Evolutionary conservation across 257 asterid genomes (phyloP).

Genomic region (Solanum chmielewskii): DNA sequence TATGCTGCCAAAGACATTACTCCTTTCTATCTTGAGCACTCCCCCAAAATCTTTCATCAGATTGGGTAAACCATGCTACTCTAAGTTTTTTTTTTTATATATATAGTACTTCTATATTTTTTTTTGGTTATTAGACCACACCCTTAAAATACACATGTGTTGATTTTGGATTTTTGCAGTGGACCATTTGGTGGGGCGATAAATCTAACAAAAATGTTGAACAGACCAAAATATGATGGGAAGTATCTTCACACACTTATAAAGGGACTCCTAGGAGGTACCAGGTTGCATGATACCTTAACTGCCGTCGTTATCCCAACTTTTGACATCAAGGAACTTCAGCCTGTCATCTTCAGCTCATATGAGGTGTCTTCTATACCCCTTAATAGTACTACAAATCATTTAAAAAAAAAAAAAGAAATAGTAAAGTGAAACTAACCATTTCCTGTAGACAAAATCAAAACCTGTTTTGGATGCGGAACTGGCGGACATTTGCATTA

Average conservation of each 20-base stretch:
- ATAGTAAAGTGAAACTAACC: not conserved
- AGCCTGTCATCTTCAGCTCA: constrained; percentile 32
- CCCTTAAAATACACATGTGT: not conserved
- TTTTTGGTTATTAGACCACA: not conserved
- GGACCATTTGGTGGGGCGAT: constrained; percentile 17
- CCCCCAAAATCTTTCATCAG: constrained; percentile 42
- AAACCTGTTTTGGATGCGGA: constrained; percentile 23
- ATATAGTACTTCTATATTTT: not conserved
- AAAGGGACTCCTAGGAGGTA: constrained; percentile 9
- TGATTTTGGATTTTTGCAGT: not conserved
- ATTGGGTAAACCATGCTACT: not conserved
- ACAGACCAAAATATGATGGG: constrained; percentile 35
- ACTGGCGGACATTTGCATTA: constrained; percentile 46
- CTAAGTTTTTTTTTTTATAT: not conserved
- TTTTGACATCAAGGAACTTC: constrained; percentile 38
- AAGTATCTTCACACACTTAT: constrained; percentile 17
- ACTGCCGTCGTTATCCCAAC: constrained; percentile 37
- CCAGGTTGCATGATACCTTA: constrained; percentile 29
- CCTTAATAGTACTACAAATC: not conserved
- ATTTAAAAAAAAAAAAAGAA: too few relatives aligned
- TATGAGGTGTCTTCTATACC: constrained; percentile 3
- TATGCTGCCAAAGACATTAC: constrained; percentile 45
- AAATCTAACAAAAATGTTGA: constrained; percentile 13
- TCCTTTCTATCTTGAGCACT: constrained; percentile 31
- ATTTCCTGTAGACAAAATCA: not conserved